Evolutionary conservation across 129 eudicot species (phyloP), one percentile per base, ranked within the genome.

Genomic region (Arctium lappa): DNA sequence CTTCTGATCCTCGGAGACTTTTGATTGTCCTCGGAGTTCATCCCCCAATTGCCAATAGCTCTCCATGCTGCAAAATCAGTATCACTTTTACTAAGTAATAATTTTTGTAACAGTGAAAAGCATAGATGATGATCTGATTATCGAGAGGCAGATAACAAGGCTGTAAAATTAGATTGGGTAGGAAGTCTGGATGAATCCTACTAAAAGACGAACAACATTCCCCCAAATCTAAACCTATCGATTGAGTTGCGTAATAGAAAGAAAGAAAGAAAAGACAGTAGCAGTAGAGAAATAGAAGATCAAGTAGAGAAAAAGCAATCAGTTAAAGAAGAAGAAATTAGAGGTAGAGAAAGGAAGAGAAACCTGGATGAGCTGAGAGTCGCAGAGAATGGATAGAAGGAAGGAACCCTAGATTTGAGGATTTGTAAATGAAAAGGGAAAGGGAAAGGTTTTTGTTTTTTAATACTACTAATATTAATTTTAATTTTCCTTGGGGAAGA

Each of bases 1-100:
- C 72, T 93, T 87, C 81, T 93, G 97, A 85, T 96, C 99, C 91
- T 96, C 98, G 0, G 97, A 83, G 12, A 88, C 92, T 82, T 86
- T 90, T 8, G 97, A 74, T 80, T 92, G 98, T 18, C 98, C 99
- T 69, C 98, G 92, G 16, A 96, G 95, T 76, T 93, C 98, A 37
- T 96, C 98, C 34, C 99, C 98, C 74, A 93, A 72, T 69, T 96
- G 98, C 99, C 99, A 96, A 75, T 83, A 96, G 86, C 91, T 91
- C 87, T 92, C 98, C 98, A 94, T 91, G 76, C 88, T 91, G 77
- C 80, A 69, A 85, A 65, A 81, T 40, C 78, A 77, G 27, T 8
- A 11, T 0, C 48, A 85, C 27, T 38, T 34, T 38, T 38, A 38
- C 6, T 42, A 8, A 42, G 27, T 22, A 22, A 22, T 42, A 42